Conservation (phyloP, 805 yeast species). For the Yamadazyma nakazawae region DNA sequence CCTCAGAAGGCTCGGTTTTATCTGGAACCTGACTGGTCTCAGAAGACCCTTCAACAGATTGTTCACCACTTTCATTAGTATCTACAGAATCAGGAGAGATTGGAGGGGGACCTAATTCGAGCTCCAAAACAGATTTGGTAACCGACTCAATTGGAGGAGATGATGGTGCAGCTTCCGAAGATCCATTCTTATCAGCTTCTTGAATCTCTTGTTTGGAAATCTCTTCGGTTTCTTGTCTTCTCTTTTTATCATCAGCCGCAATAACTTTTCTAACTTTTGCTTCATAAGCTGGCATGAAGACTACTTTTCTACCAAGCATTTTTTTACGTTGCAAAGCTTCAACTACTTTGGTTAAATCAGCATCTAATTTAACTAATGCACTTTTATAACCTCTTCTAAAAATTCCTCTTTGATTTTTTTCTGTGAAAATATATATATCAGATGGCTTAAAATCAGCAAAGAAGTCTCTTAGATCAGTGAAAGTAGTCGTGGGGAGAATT, state of each 20-base stretch:
- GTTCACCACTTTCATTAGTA: too few relatives aligned
- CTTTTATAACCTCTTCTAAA: constrained; percentile 27
- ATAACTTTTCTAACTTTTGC: constrained; percentile 46
- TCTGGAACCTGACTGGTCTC: too few relatives aligned
- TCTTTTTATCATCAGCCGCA: constrained; percentile 18
- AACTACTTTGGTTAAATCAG: constrained; percentile 45
- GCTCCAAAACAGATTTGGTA: neutral
- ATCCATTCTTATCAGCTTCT: too few relatives aligned
- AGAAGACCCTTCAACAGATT: neutral
- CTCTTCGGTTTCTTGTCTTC: neutral
- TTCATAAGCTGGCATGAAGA: constrained; percentile 38
- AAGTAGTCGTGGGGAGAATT: constrained; percentile 38
- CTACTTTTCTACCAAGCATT: constrained; percentile 27
- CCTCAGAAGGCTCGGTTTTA: neutral
- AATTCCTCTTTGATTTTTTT: constrained; percentile 22
- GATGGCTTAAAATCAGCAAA: constrained; percentile 45
- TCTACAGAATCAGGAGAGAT: too few relatives aligned
- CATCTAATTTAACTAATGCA: constrained; percentile 46
- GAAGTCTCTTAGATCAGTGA: constrained; percentile 42
- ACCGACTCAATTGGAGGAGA: neutral
- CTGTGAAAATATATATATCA: constrained; percentile 47
- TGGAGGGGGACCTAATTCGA: neutral
- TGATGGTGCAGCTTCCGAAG: neutral
- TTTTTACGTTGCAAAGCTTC: constrained; percentile 33
- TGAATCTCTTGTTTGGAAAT: neutral